Evolutionary conservation across 345 rosid species (phyloP).

Genomic region (Camelina sativa): DNA sequence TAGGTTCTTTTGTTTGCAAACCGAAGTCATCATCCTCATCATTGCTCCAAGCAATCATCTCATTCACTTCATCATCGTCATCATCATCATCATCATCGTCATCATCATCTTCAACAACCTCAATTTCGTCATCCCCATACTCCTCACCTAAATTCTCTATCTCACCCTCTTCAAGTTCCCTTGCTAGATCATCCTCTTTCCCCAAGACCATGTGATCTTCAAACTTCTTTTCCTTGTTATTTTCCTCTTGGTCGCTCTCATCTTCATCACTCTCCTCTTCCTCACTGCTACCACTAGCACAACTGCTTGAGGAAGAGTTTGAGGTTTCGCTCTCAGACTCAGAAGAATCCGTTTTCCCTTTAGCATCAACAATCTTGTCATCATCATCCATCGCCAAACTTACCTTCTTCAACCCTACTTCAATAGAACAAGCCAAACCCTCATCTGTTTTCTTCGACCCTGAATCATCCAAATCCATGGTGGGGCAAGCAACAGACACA

Average conservation of each 20-base stretch:
- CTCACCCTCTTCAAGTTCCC: slow-evolving; percentile 55
- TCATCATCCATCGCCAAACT: slow-evolving; percentile 49
- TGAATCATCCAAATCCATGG: slow-evolving; percentile 46
- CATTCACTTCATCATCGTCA: slow-evolving; percentile 47
- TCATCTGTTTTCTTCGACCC: slow-evolving; percentile 43
- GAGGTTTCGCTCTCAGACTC: slow-evolving; percentile 56
- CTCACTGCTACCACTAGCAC: slow-evolving; percentile 43
- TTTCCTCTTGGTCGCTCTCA: slow-evolving; percentile 34
- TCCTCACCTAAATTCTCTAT: slow-evolving; percentile 42
- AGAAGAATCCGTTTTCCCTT: slow-evolving; percentile 38
- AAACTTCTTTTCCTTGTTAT: slow-evolving; percentile 30
- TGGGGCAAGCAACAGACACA: slow-evolving; percentile 12
- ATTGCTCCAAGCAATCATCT: slow-evolving; percentile 60
- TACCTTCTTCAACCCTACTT: slow-evolving; percentile 54
- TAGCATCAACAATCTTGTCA: slow-evolving; percentile 34
- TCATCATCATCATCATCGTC: slow-evolving; percentile 47
- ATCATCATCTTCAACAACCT: slow-evolving; percentile 21
- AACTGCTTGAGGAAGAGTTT: slow-evolving; percentile 52
- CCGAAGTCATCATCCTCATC: slow-evolving; percentile 51
- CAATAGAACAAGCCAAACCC: slow-evolving; percentile 50
- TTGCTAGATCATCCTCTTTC: slow-evolving; percentile 28
- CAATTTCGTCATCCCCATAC: slow-evolving; percentile 26
- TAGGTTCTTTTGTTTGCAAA: slow-evolving; percentile 54
- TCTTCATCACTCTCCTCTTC: slow-evolving; percentile 43
- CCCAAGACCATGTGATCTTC: slow-evolving; percentile 14